Evolutionary conservation across 305 asterid species (phyloP).

Genomic region (Nicotiana rustica): DNA sequence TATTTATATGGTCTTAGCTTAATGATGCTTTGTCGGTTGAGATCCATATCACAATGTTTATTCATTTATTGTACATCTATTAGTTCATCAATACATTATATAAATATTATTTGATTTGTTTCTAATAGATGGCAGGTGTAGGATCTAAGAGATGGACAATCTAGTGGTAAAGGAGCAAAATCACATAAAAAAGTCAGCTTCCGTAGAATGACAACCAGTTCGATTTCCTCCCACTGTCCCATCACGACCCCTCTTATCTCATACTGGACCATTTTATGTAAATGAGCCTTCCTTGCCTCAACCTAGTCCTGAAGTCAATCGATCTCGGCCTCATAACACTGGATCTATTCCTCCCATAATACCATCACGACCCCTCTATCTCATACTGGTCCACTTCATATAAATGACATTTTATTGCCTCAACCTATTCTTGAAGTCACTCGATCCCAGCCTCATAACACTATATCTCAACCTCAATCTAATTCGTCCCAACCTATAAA

Average conservation of each 20-base stretch:
- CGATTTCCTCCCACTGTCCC: neutral
- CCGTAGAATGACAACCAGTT: neutral
- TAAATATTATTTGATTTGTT: neutral
- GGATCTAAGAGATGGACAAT: neutral
- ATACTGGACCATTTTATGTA: neutral
- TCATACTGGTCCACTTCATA: too few species aligned
- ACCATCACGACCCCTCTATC: too few species aligned
- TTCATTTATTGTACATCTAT: neutral
- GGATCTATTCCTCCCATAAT: too few species aligned
- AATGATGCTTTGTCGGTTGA: neutral
- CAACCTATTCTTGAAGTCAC: neutral
- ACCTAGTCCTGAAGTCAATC: neutral
- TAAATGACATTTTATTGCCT: neutral
- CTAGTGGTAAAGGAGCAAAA: neutral
- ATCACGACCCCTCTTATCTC: neutral
- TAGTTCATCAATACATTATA: neutral
- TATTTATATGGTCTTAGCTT: too few species aligned
- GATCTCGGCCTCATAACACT: neutral
- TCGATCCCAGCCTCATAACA: neutral
- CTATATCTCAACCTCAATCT: neutral
- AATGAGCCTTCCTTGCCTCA: neutral
- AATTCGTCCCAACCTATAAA: neutral
- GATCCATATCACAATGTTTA: neutral
- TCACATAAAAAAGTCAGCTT: neutral
- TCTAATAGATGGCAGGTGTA: neutral